These are phyloP conservation scores for Dendrocalamus latiflorus DNA, from an alignment of 202 grass and related monocot genomes.

Conservation along the genomic window DNA sequence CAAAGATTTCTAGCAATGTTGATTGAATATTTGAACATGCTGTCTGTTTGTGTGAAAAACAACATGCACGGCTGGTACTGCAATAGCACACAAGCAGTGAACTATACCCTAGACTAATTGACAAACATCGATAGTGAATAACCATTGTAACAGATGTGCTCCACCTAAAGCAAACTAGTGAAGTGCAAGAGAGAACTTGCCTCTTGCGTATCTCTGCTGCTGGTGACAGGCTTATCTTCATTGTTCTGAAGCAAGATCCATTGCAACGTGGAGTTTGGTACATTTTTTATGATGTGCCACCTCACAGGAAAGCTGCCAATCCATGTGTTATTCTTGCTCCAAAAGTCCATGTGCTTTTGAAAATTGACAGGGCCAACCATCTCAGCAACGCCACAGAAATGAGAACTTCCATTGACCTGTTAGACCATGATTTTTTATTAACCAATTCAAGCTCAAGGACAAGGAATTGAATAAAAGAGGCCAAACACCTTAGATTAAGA, in stretches of 20 bases:
- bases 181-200: slow-evolving; percentile 29
- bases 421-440: slow-evolving; percentile 9
- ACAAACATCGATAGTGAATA: not conserved
- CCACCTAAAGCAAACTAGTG: not conserved
- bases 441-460: slow-evolving; percentile 24
- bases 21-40: not conserved
- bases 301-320: slow-evolving; percentile 68
- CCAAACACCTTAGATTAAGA: slow-evolving; percentile 21
- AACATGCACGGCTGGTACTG: not conserved
- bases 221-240: slow-evolving; percentile 63
- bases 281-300: slow-evolving; percentile 88
- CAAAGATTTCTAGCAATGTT: not conserved
- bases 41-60: not conserved
- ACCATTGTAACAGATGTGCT: not conserved
- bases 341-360: slow-evolving; percentile 70
- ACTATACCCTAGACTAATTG: not conserved
- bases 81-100: not conserved
- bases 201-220: slow-evolving; percentile 88
- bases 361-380: slow-evolving; percentile 81
- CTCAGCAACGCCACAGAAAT: slow-evolving; percentile 90
- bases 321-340: slow-evolving; percentile 56
- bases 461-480: slow-evolving; percentile 12
- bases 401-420: slow-evolving; percentile 68
- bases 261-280: slow-evolving; percentile 43
- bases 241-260: slow-evolving; percentile 71